Evolutionary conservation across 495 filamentous ascomycete species (phyloP), one percentile per base, ranked within the genome.

Genomic region (Hyphodiscus hymeniophilus): DNA sequence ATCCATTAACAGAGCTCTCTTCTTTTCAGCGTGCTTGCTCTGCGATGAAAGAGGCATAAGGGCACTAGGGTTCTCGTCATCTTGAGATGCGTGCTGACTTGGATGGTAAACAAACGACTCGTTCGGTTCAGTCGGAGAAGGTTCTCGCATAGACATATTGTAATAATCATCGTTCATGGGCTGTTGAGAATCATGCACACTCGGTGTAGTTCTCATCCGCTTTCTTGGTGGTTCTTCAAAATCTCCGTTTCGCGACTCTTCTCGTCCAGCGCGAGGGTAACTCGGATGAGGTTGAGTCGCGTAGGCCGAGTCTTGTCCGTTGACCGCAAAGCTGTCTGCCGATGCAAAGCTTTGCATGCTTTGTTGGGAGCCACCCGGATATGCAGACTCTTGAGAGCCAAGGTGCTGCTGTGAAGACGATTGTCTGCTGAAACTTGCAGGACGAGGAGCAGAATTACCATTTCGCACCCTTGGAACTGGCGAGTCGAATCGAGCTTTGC

Each of bases 401-500:
- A 75, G 68, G 34, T 53, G 72, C 45, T 83, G 82, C 56, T 86
- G 79, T 45, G 87, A 87, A 22, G 75, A 75, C 6, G 70, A 64
- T 52, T 76, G 73, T 13, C 75, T 67, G 50, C 69, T 70, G 57
- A 75, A 77, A 52, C 73, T 76, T 16, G 74, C 68, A 2, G 71
- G 67, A 11, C 74, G 65, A 12, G 42, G 33, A 12, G n/a, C 18
- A 11, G 48, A 28, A 36, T 18, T 43, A 11, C 58, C 42, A 48
- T 60, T 70, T 45, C 66, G 77, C 54, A 63, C 79, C 11, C 85
- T 70, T 10, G 83, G 84, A 12, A 73, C 82, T 15, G 88, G 88
- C 4, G 90, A 94, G 61, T 95, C 90, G 62, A 95, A 84, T 1
- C 90, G 75, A 26, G 92, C 89, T 65, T 96, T 96, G 74, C 84